Percentiles rank a stretch among this genome's conserved stretches.
These are phyloP conservation scores for Podospora fimiseda DNA, from an alignment of 495 filamentous ascomycete species.

Conservation along the genomic window DNA sequence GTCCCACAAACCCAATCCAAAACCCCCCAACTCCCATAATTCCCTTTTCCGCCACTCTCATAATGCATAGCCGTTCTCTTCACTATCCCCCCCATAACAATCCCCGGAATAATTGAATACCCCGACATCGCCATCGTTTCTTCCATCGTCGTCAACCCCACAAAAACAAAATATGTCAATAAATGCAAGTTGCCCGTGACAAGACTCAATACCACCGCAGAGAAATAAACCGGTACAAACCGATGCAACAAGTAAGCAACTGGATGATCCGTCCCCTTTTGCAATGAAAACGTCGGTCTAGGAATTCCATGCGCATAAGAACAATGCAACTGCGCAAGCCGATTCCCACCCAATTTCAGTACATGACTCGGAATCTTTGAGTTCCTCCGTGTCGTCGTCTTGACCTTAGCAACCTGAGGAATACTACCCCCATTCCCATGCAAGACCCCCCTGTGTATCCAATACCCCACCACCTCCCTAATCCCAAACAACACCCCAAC, in stretches of 20 bases:
- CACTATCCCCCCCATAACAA: slow-evolving; percentile 69
- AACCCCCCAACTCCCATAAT: slow-evolving; percentile 72
- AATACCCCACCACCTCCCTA: slow-evolving; percentile 59
- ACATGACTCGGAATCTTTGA: background rate
- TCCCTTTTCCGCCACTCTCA: slow-evolving; percentile 50
- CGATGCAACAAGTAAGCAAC: background rate
- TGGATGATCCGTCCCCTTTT: background rate
- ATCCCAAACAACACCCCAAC: slow-evolving; percentile 55
- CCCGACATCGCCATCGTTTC: slow-evolving; percentile 73
- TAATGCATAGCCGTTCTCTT: slow-evolving; percentile 64
- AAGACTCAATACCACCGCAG: background rate
- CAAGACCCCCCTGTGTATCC: slow-evolving; percentile 64
- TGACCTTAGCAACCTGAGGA: slow-evolving; percentile 2
- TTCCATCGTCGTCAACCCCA: slow-evolving; percentile 63
- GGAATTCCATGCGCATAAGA: slow-evolving; percentile 55
- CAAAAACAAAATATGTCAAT: slow-evolving; percentile 68
- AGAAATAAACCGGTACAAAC: background rate
- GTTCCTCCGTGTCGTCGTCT: slow-evolving; percentile 19
- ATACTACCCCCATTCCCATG: slow-evolving; percentile 42
- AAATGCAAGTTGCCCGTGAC: slow-evolving; percentile 71
- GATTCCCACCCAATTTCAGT: slow-evolving; percentile 49
- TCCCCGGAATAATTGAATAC: slow-evolving; percentile 66
- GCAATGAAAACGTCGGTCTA: slow-evolving; percentile 45
- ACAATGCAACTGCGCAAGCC: slow-evolving; percentile 34
- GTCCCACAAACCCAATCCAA: slow-evolving; percentile 75